Evolutionary conservation across 331 rosid species (phyloP).

Genomic region (Malus hybrid): DNA sequence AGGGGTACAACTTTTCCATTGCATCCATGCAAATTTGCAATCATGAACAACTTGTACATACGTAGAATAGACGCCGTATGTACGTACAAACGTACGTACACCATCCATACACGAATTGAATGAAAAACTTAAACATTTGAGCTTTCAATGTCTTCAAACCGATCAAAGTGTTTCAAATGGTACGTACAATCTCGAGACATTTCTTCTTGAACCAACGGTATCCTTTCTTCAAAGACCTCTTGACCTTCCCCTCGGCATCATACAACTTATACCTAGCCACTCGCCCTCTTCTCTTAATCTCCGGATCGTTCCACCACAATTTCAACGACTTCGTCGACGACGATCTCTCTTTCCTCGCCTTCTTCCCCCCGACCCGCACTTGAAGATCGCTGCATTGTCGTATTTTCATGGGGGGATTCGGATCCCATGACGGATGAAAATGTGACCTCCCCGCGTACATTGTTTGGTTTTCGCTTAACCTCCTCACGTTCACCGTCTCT

Average conservation of each 20-base stretch:
- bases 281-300: conserved; percentile 41
- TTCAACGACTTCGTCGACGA: not conserved
- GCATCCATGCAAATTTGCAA: not conserved
- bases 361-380: not conserved
- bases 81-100: not conserved
- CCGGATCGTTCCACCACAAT: conserved; percentile 63
- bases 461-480: conserved; percentile 12
- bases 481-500: conserved; percentile 13
- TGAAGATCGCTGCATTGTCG: not conserved
- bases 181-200: conserved; percentile 29
- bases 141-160: not conserved
- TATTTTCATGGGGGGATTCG: not conserved
- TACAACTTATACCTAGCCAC: conserved; percentile 49
- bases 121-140: not conserved
- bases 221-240: conserved; percentile 51
- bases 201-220: conserved; percentile 56
- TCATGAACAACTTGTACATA: not conserved
- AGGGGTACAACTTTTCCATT: not conserved
- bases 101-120: not conserved
- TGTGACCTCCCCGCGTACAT: not conserved
- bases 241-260: conserved; percentile 42
- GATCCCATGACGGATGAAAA: not conserved
- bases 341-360: not conserved
- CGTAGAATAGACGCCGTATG: too few species aligned
- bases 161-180: conserved; percentile 10